These are phyloP conservation scores for Phytophthora pinifolia DNA, from an alignment of 352 stramenopile genomes.

Conservation along the genomic window DNA sequence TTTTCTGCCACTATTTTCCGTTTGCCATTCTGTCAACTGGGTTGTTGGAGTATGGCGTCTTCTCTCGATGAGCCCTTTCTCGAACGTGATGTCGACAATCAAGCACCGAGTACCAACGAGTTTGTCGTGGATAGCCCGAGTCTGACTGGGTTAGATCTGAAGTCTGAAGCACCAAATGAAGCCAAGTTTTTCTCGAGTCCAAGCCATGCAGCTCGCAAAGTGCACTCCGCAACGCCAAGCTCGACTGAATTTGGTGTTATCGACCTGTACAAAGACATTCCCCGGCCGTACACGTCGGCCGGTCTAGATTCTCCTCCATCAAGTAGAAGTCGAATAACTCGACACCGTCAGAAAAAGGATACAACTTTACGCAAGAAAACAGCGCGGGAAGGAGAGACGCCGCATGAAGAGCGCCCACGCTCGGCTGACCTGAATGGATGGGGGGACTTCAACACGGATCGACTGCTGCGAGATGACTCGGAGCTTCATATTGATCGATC, in stretches of 20 bases:
- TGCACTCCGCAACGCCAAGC: slow-evolving; percentile 16
- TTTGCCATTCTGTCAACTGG: slow-evolving; percentile 5
- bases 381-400: background rate
- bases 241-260: slow-evolving; percentile 2
- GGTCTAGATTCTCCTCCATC: slow-evolving; percentile 5
- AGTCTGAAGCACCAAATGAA: background rate
- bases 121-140: background rate
- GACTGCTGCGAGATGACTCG: slow-evolving; percentile 33
- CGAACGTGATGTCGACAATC: slow-evolving; percentile 10
- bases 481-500: slow-evolving; percentile 6
- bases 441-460: slow-evolving; percentile 61
- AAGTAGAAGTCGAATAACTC: background rate
- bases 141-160: background rate
- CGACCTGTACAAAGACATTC: background rate
- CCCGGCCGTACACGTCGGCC: slow-evolving; percentile 20
- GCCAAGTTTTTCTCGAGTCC: background rate
- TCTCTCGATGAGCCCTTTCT: slow-evolving; percentile 2
- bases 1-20: background rate
- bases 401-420: slow-evolving; percentile 19
- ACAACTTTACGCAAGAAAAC: slow-evolving; percentile 3
- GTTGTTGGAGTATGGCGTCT: slow-evolving; percentile 9
- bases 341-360: slow-evolving; percentile 14
- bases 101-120: background rate
- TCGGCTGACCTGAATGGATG: slow-evolving; percentile 41
- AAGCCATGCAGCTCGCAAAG: slow-evolving; percentile 11